Evolutionary conservation across 768 basidiomycete species (phyloP), one percentile per base, ranked within the genome.

Genomic region (Mycena galopus): DNA sequence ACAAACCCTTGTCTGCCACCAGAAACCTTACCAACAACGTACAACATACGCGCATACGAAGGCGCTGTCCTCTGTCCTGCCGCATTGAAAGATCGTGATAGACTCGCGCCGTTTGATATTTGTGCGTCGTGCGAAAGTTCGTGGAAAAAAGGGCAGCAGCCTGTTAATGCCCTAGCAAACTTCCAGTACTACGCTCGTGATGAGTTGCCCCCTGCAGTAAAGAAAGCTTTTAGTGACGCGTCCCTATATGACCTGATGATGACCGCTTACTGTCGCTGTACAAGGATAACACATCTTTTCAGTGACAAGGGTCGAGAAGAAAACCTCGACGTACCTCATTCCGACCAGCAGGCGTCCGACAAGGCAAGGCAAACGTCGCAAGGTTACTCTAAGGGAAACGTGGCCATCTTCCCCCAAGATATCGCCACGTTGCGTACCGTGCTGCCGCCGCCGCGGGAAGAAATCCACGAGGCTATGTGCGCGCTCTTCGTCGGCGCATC

Each of bases 381-480:
- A 50, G 42, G 62, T 2, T 63, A 63, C 29, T 47, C 47, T 0
- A 35, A 63, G 17, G 62, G 62, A 2, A 63, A 63, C 16, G 44
- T 63, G 6, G 62, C 62, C n/a, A 50, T 63, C 0, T 63, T 63
- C 21, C 17, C 44, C 1, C 62, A 63, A 16, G 62, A 63, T 17
- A 30, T 51, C 12, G 42, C 62, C 0, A 50, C 42, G 2, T 44
- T 63, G 12, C 44, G 62, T 1, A 19, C 14, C 0, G 9, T 63
- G 0, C 21, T 63, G 0, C 62, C 62, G 2, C 62, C 62, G 1
- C 27, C 27, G 25, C 1, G 4, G 2, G 42, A 30, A 17, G 62
- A 63, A 19, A 50, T 63, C 3, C 17, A 63, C 19, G 44, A 63
- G 16, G 62, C 62, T 19, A 63, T 63, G 44, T 63, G 62, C n/a